Conservation (phyloP, 129 eudicot genomes). For the Sambucus nigra region DNA sequence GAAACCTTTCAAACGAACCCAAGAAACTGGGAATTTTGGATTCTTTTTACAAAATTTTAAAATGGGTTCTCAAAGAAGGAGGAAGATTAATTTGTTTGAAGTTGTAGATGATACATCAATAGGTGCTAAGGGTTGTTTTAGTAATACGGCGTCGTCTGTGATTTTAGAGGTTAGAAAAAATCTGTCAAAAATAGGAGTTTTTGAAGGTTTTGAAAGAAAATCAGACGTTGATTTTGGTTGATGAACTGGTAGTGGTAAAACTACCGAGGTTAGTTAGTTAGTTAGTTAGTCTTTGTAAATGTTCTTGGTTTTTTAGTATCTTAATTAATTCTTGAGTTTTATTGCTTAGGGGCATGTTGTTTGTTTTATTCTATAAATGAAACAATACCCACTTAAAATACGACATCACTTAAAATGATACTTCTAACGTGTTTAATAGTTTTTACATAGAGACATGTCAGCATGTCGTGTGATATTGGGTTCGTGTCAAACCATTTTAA, state of each 20-base stretch:
- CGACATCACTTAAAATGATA: no score
- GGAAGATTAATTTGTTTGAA: conserved; percentile 84
- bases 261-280: conserved; percentile 76
- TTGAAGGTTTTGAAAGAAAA: conserved; percentile 49
- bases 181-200: conserved; percentile 78
- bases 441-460: no score
- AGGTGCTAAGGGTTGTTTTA: conserved; percentile 38
- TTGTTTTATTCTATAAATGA: no score
- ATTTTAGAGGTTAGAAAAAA: conserved; percentile 80
- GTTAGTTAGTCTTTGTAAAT: neutral
- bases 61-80: conserved; percentile 76
- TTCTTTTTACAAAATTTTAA: no score
- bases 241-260: conserved; percentile 99
- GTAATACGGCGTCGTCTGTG: conserved; percentile 50
- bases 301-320: no score
- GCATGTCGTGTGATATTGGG: no score
- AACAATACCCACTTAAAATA: neutral
- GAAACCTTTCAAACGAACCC: no score
- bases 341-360: no score
- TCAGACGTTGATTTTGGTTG: conserved; percentile 76
- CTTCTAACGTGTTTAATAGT: neutral
- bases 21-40: no score
- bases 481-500: no score
- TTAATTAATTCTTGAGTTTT: no score
- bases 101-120: conserved; percentile 52